These are phyloP conservation scores for Pisolithus microcarpus DNA, from an alignment of 768 basidiomycete genomes.

Conservation along the genomic window DNA sequence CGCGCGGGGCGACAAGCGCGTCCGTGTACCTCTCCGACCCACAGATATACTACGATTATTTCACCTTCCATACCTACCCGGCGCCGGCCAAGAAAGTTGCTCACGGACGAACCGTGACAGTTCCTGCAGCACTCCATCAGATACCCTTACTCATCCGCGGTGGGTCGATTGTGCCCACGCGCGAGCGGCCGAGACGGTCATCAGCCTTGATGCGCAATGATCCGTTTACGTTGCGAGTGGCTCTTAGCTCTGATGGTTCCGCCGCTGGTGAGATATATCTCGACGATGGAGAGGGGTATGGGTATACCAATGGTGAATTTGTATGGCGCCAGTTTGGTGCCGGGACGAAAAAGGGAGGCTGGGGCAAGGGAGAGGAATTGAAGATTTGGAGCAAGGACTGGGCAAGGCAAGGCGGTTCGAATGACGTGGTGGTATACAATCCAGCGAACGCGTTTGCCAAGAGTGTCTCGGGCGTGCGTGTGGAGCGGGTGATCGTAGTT, in stretches of 20 bases:
- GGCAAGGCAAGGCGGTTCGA: slow-evolving; percentile 46
- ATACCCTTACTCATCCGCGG: slow-evolving; percentile 86
- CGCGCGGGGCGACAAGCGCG: slow-evolving; percentile 59
- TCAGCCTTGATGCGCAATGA: slow-evolving; percentile 85
- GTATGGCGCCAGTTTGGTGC: slow-evolving; percentile 77
- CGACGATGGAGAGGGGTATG: slow-evolving; percentile 86
- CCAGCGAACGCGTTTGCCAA: slow-evolving; percentile 61
- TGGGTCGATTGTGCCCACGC: slow-evolving; percentile 82
- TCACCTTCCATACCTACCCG: slow-evolving; percentile 60
- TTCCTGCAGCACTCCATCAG: slow-evolving; percentile 73
- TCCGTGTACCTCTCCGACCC: slow-evolving; percentile 83
- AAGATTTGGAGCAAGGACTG: slow-evolving; percentile 48
- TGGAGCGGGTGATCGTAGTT: slow-evolving; percentile 77
- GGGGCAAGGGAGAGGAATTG: slow-evolving; percentile 28
- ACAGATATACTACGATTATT: slow-evolving; percentile 94
- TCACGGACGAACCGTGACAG: slow-evolving; percentile 58
- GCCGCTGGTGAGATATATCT: slow-evolving; percentile 88
- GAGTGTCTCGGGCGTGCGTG: slow-evolving; percentile 55
- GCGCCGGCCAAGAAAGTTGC: slow-evolving; percentile 34
- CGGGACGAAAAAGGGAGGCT: slow-evolving; percentile 27
- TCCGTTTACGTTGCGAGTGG: slow-evolving; percentile 87
- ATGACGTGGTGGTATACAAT: slow-evolving; percentile 43
- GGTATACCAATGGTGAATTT: slow-evolving; percentile 67
- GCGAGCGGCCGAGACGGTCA: slow-evolving; percentile 80
- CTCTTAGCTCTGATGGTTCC: slow-evolving; percentile 48